Evolutionary conservation across 345 rosid genomes (phyloP), one percentile per base, ranked within the genome.

Genomic region (Eucalyptus cladocalyx): DNA sequence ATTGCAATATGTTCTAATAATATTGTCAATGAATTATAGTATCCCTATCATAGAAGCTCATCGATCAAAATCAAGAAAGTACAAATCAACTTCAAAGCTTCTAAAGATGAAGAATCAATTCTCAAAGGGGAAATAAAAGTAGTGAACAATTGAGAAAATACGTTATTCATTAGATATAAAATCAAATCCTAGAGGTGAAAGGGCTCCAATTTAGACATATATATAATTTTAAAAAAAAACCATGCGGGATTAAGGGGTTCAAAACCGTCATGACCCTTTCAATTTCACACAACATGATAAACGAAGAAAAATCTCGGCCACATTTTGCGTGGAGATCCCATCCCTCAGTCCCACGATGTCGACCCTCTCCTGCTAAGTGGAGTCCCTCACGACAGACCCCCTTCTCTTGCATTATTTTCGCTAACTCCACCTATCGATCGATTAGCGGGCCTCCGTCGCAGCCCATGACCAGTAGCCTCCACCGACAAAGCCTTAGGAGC

Each of bases 371-470:
- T 86, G 56, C 88, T 50, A 50, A 23, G 19, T 67, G n/a, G 89
- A 95, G 4, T 69, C 83, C 40, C 87, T 88, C 51, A 13, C 90
- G 26, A 94, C 95, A 43, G 1, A 94, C 47, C 1, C 97, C 95
- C 9, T 91, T 94, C 80, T 87, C 92, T 76, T 91, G 91, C 94
- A 95, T 86, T 89, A 94, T 18, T 80, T 89, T 88, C 40, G 83
- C 92, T 6, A 94, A 3, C 50, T 89, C 95, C 37, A 87, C 89
- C 92, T 94, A 95, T 26, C 95, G 94, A 88, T 94, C 97, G 4
- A 95, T 21, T 32, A 95, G 86, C 8, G 94, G 96, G 88, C 95
- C 96, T 24, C 89, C 92, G 8, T 86, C 58, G 87, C 87, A 48
- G 51, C 60, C 87, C 40, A 30, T 34, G 56, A n/a, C 87, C 24